Conservation (phyloP, 2,329 filamentous ascomycete genomes). For the Aureobasidium namibiae region DNA sequence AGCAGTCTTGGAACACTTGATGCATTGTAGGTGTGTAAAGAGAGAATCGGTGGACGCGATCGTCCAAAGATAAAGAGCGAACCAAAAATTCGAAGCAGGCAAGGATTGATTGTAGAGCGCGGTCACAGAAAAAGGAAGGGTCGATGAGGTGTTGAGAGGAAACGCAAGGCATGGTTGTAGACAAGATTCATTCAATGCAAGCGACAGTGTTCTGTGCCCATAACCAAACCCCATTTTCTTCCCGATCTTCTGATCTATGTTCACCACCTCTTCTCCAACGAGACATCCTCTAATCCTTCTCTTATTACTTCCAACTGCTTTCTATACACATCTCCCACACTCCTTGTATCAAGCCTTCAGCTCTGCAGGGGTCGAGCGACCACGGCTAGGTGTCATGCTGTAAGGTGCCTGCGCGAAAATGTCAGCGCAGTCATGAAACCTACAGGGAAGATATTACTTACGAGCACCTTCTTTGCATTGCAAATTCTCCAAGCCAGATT, state of each 20-base stretch:
- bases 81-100: too few relatives aligned
- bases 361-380: constrained; percentile 23
- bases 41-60: too few relatives aligned
- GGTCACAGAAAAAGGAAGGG: background rate
- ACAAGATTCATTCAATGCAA: background rate
- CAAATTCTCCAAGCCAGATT: constrained; percentile 92
- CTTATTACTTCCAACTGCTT: background rate
- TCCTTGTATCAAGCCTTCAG: background rate
- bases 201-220: background rate
- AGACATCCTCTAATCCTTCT: background rate
- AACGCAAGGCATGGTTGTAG: background rate
- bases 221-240: background rate
- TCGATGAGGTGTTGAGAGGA: too few relatives aligned
- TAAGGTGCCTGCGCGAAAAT: constrained; percentile 34
- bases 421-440: background rate
- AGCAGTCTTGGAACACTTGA: background rate
- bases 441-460: constrained; percentile 40
- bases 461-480: constrained; percentile 90
- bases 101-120: too few relatives aligned
- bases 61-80: background rate
- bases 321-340: background rate
- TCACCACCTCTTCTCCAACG: background rate
- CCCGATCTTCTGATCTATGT: background rate
- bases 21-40: background rate
- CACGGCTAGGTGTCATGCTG: constrained; percentile 38